Evolutionary conservation across 2,329 filamentous ascomycete species (phyloP), one percentile per base, ranked within the genome.

Genomic region (Aspergillus novofumigatus): DNA sequence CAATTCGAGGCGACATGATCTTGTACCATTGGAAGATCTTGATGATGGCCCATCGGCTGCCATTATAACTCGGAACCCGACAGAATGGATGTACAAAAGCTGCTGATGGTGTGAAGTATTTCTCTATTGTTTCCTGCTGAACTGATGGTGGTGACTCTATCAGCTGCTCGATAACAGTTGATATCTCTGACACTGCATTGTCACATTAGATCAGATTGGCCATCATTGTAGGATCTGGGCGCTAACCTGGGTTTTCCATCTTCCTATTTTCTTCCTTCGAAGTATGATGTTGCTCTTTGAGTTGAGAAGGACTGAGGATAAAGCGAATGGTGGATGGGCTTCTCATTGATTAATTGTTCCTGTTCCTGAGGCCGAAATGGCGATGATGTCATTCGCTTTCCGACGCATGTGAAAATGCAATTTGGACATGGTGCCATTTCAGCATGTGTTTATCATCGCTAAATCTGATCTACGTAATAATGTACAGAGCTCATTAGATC

Each of bases 21-120:
- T 91, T 90, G 74, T 95, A 93, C 89, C 89, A 92, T 44, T 86
- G 84, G 68, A 91, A 95, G 56, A 96, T 87, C 64, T 81, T 80
- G 50, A 83, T 76, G 20, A 95, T 80, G 5, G 90, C 69, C 75
- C 81, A 85, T 47, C 90, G 81, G 9, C 89, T 92, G 61, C 87
- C 83, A 10, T 76, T 67, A 63, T 81, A 83, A 59, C 73, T 78
- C 47, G 78, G 79, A 2, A 91, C 89, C 11, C 85, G 83, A 67
- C 89, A 92, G 71, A 93, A 88, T 0, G 91, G 91, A 64, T 96
- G 91, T 3, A 83, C 81, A 69, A 96, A 94, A 29, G 84, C 82
- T 8, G 90, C 89, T 66, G 87, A 78, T 9, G 82, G 81, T 0
- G 87, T 84, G 73, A 92, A 96, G 75, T 90, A 92, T n/a, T 77